A percentile compares a stretch with the other conserved stretches of the same genome.
phyloP scores from a whole-genome alignment of 495 filamentous ascomycete species.

The Pyrenula massariospora region DNA sequence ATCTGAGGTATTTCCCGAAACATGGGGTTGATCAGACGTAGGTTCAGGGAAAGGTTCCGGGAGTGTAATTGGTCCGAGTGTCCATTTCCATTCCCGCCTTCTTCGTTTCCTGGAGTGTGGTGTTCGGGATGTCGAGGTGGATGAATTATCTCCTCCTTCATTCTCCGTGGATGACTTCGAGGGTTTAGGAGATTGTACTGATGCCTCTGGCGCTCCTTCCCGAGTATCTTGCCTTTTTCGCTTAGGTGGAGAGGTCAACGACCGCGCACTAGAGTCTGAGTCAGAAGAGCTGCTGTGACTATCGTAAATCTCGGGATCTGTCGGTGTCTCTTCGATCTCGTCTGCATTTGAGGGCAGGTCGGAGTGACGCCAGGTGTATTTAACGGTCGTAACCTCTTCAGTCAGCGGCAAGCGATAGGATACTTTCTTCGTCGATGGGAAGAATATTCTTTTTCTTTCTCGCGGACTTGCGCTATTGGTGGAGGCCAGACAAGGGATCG shows the following conservation, averaged over 20 bases:
- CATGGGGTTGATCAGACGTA: slow-evolving; percentile 52
- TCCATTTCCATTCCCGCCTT: slow-evolving; percentile 46
- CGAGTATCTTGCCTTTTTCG: slow-evolving; percentile 25
- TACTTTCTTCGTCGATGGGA: slow-evolving; percentile 46
- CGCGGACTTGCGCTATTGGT: slow-evolving; percentile 19
- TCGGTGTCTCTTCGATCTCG: slow-evolving; percentile 2
- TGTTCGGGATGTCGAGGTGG: slow-evolving; percentile 30
- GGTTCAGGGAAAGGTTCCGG: slow-evolving; percentile 46
- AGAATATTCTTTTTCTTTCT: slow-evolving; percentile 33
- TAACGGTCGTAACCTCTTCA: slow-evolving; percentile 41
- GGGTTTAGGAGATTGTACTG: not conserved
- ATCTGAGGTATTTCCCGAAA: slow-evolving; percentile 51
- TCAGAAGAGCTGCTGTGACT: slow-evolving; percentile 33
- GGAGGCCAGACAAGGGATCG: slow-evolving; percentile 24
- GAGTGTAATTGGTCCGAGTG: slow-evolving; percentile 37
- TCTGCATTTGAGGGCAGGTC: slow-evolving; percentile 23
- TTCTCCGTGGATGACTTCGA: not conserved
- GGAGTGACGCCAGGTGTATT: slow-evolving; percentile 40
- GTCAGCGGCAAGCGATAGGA: slow-evolving; percentile 38
- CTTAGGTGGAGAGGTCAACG: slow-evolving; percentile 7
- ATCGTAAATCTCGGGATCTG: slow-evolving; percentile 12
- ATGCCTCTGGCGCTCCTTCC: slow-evolving; percentile 12
- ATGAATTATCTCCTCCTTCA: slow-evolving; percentile 25
- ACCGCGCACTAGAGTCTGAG: slow-evolving; percentile 19
- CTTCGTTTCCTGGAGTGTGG: slow-evolving; percentile 29